phyloP scores from a whole-genome alignment of 768 basidiomycete species.

The Termitomyces sp. region DNA sequence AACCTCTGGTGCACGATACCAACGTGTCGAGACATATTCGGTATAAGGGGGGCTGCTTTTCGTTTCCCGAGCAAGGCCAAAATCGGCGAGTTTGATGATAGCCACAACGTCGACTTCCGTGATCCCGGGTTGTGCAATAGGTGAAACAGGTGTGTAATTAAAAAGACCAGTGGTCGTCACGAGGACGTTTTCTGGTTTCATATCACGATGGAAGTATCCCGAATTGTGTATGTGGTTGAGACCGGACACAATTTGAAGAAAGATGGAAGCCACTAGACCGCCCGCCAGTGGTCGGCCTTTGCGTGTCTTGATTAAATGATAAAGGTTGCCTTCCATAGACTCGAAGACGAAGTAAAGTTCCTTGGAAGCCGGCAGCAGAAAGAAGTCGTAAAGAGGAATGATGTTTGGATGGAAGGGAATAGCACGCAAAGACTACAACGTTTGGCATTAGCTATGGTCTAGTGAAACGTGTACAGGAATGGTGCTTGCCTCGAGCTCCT shows the following conservation, averaged over 20 bases:
- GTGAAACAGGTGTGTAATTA: slow-evolving; percentile 84
- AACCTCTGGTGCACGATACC: slow-evolving; percentile 99
- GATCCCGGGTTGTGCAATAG: slow-evolving; percentile 58
- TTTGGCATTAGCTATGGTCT: slow-evolving; percentile 16
- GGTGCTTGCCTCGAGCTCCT: slow-evolving; percentile 85
- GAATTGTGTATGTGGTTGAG: slow-evolving; percentile 88
- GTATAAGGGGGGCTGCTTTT: slow-evolving; percentile 90
- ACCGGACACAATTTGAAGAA: slow-evolving; percentile 87
- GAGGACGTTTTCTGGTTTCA: slow-evolving; percentile 99
- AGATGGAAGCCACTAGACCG: slow-evolving; percentile 93
- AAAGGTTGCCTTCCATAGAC: slow-evolving; percentile 99
- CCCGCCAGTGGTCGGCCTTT: slow-evolving; percentile 95
- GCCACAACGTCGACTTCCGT: slow-evolving; percentile 90
- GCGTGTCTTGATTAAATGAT: slow-evolving; percentile 97
- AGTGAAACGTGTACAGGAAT: slow-evolving; percentile 11
- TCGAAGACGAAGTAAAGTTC: slow-evolving; percentile 99
- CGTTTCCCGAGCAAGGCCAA: slow-evolving; percentile 93
- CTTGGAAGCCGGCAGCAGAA: slow-evolving; percentile 92
- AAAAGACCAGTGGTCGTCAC: slow-evolving; percentile 96
- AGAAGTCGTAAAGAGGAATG: slow-evolving; percentile 98
- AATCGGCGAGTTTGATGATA: slow-evolving; percentile 97
- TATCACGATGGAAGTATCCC: slow-evolving; percentile 98
- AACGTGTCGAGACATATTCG: slow-evolving; percentile 98
- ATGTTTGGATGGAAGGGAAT: slow-evolving; percentile 97
- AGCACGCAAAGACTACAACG: slow-evolving; percentile 79